A percentile compares a stretch with the other conserved stretches of the same genome.
phyloP scores from a whole-genome alignment of 1,284 basidiomycete species.

The Cronartium quercuum region DNA sequence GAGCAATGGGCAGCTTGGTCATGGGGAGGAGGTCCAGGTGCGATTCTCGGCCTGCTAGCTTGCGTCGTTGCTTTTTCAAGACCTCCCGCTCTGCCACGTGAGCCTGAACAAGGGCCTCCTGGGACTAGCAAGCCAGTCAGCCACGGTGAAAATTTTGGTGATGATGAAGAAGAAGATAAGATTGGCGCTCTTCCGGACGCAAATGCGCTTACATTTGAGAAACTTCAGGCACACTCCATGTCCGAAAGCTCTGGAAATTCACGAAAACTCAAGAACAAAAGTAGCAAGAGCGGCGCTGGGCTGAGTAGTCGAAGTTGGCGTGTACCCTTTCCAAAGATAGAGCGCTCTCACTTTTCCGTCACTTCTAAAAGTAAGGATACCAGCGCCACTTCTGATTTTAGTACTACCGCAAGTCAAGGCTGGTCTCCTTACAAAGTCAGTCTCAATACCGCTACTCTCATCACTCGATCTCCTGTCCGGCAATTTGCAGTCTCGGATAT shows the following conservation, averaged over 20 bases:
- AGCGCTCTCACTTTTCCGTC: conserved; percentile 3
- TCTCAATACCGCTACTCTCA: conserved; percentile 10
- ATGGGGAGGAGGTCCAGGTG: conserved; percentile 36
- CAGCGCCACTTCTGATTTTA: conserved; percentile 1
- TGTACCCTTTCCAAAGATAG: neutral
- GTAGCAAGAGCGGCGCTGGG: neutral
- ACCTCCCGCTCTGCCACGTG: conserved; percentile 17
- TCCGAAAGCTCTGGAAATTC: neutral
- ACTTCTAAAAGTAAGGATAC: conserved; percentile 8
- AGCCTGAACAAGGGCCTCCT: conserved; percentile 23
- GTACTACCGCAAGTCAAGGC: neutral
- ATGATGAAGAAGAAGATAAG: conserved; percentile 13
- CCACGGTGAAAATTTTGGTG: conserved; percentile 3
- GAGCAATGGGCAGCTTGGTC: conserved; percentile 38
- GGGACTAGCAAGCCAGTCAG: neutral
- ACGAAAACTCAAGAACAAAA: neutral
- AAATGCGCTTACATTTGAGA: conserved; percentile 22
- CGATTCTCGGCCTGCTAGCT: conserved; percentile 25
- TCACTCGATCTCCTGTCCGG: neutral
- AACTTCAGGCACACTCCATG: conserved; percentile 15
- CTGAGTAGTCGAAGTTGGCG: conserved; percentile 5
- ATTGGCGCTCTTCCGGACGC: neutral
- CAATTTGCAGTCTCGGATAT: neutral
- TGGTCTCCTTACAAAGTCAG: conserved; percentile 19
- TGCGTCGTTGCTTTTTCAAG: conserved; percentile 35